Base-by-base conservation (phyloP, 495 filamentous ascomycete genomes). In the Achaetomiella virescens region DNA sequence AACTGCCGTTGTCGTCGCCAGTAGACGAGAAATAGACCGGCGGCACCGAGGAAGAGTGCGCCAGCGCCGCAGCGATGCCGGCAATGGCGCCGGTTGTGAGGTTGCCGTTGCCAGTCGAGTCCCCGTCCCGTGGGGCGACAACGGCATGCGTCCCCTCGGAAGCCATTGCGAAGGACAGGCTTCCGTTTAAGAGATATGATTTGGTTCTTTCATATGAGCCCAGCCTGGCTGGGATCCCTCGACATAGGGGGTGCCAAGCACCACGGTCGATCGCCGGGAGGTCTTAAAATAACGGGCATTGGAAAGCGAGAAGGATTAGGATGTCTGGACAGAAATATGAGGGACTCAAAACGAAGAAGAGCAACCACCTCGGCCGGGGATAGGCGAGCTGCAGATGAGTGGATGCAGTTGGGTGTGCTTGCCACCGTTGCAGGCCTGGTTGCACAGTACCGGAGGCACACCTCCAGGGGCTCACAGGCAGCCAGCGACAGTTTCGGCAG, bases 21-120 rank as follows among this genome's bases (percentile, higher is more conserved):
- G 61, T 79, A 71, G 18, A 76, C 55, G 50, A 69, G 35, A 53
- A 79, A 77, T 7, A 79, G 54, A 12, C 52, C 65, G 17, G 61
- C 51, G 3, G 66, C 66, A 5, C 66, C 67, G 12, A 77, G 41
- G 47, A 78, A 72, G 31, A 76, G 57, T 1, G 71, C 59, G 7
- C 60, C 66, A 12, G 63, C 66, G 7, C 70, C 74, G 25, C 72
- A 45, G 68, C 68, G 35, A 79, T 78, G 21, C 76, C 76, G 27
- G 69, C 71, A 43, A 78, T 77, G 24, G 73, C 68, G 9, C 74
- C 74, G 18, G 74, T 72, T 5, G 69, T 68, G 58, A 76, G 66
- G 38, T 41, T 55, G 21, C 59, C 52, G 8, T 42, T 37, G 21
- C 29, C 33, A 4, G 38, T 31, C 21, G 55, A 51, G 15, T 58